Base-by-base conservation (phyloP, 129 eudicot species). In the Lactuca sativa region DNA sequence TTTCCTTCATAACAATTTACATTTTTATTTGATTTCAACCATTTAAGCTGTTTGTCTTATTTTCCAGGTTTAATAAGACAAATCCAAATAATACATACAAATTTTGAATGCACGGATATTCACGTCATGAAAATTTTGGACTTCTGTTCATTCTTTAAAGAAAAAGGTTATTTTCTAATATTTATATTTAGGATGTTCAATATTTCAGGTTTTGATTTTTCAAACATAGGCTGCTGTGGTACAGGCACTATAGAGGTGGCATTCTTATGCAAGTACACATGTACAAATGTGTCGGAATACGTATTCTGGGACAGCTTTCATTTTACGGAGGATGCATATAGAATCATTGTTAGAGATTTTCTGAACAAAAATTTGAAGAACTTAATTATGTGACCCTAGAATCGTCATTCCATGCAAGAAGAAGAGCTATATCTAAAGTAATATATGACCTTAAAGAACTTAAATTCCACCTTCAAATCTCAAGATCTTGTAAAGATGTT, bases 241-340 rank as follows among this genome's bases (percentile, higher is more conserved):
- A 82, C 95, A 13, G 95, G 95, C 52, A 75, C 79, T 11, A 80
- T 88, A 51, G 95, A 88, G 77, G 95, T 88, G 2, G 87, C 91
- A 0, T 80, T 82, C 74, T 72, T 85, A 13, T 88, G 95, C 77
- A 82, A 76, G 71, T 79, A 33, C 70, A 71, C 91, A 16, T 88
- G 95, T 70, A 17, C 83, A 33, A 71, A 86, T 72, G 87, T 73
- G 6, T 76, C 75, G 2, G 77, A 86, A 4, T 86, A 81, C 54
- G 75, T 89, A 58, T 89, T 89, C 33, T 89, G 90, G 96, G 96
- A 89, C 69, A 84, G 93, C 77, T 89, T 83, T 75, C 93, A 89
- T 81, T 84, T 80, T 37, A 89, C 96, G 6, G 85, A 84, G 43
- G 76, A 62, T 11, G 87, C 90, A 40, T 86, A 86, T 73, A 81